These are phyloP conservation scores for Epichloe gansuensis DNA, from an alignment of 2,329 filamentous ascomycete genomes.

Conservation along the genomic window DNA sequence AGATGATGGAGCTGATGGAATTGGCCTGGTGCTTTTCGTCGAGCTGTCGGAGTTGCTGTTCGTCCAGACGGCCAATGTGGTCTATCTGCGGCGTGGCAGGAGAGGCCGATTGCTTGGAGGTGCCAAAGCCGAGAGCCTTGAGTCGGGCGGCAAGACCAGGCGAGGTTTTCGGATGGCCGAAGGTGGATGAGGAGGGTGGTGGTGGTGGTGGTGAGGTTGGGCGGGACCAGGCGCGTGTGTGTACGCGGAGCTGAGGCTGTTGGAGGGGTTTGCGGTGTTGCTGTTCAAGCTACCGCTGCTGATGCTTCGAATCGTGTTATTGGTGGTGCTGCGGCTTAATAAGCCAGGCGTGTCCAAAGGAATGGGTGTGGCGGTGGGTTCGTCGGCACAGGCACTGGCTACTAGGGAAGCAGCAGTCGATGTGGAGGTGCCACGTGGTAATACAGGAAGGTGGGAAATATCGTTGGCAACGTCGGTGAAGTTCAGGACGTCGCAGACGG, in stretches of 20 bases:
- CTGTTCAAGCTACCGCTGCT: constrained; percentile 3
- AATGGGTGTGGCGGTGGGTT: neutral
- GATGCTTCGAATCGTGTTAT: constrained; percentile 1
- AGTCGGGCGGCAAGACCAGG: constrained; percentile 53
- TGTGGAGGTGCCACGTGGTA: constrained; percentile 16
- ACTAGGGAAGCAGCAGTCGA: constrained; percentile 10
- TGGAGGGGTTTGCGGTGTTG: neutral
- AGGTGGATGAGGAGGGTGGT: constrained; percentile 14
- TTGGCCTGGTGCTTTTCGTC: constrained; percentile 49
- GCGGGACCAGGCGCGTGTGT: constrained; percentile 13
- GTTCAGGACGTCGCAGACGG: constrained; percentile 15
- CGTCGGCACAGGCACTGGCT: constrained; percentile 4
- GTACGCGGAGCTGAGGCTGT: constrained; percentile 8
- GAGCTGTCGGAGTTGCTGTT: constrained; percentile 56
- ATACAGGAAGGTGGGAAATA: constrained; percentile 14
- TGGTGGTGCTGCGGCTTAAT: constrained; percentile 6
- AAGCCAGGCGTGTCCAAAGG: constrained; percentile 6
- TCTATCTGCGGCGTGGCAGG: constrained; percentile 22
- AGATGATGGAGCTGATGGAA: constrained; percentile 37
- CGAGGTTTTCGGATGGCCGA: constrained; percentile 41
- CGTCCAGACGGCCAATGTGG: constrained; percentile 54
- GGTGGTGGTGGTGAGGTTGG: constrained; percentile 13
- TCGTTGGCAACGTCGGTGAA: constrained; percentile 18
- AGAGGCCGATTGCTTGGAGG: constrained; percentile 24
- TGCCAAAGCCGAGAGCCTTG: constrained; percentile 51